Evolutionary conservation across 768 basidiomycete genomes (phyloP).

Genomic region (Mrakia hoshinonis): DNA sequence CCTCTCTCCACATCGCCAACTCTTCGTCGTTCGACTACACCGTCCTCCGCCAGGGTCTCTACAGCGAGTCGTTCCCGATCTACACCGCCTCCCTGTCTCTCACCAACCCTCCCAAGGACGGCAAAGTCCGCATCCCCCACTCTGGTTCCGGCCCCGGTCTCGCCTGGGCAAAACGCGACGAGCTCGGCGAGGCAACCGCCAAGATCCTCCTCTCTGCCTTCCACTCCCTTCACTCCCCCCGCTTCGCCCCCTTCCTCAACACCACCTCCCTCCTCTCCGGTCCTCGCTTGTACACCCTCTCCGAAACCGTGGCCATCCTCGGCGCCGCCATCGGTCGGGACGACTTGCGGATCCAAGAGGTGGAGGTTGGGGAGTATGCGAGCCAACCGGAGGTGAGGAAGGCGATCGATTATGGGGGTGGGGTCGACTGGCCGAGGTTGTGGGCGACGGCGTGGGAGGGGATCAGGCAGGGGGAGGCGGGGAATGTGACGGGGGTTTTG

Average conservation of each 20-base stretch:
- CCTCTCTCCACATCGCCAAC: background rate
- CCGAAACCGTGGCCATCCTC: background rate
- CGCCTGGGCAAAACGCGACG: slow-evolving; percentile 29
- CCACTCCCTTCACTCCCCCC: background rate
- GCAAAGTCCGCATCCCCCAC: background rate
- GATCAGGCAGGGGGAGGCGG: slow-evolving; percentile 20
- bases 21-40: slow-evolving; percentile 20
- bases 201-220: background rate
- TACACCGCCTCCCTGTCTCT: slow-evolving; percentile 11
- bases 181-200: slow-evolving; percentile 29
- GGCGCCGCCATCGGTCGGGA: background rate
- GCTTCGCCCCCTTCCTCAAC: background rate
- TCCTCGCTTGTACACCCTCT: background rate
- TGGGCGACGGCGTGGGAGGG: slow-evolving; percentile 30
- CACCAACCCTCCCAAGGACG: background rate
- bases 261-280: background rate
- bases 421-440: background rate
- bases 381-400: slow-evolving; percentile 4
- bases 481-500: slow-evolving; percentile 16
- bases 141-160: slow-evolving; percentile 20
- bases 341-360: background rate
- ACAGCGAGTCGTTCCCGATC: slow-evolving; percentile 18
- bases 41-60: slow-evolving; percentile 27
- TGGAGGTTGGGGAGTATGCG: background rate
- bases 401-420: background rate